These are phyloP conservation scores for Gloeophyllum trabeum DNA, from an alignment of 768 basidiomycete species.

Conservation along the genomic window DNA sequence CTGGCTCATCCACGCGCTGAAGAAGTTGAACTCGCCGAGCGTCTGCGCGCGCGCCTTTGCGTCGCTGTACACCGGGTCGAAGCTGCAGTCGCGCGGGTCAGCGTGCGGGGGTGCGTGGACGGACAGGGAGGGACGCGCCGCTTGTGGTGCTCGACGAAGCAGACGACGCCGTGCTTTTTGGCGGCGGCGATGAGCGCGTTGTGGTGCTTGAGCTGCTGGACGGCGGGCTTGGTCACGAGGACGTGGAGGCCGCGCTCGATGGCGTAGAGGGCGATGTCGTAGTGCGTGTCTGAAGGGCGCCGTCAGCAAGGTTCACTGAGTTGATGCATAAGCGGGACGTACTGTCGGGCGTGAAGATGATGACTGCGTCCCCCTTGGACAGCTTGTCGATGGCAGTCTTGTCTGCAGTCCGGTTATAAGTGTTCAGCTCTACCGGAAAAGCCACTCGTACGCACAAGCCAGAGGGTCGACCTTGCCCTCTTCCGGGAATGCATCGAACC, in stretches of 20 bases:
- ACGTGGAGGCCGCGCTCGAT: slow-evolving; percentile 82
- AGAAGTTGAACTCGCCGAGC: slow-evolving; percentile 91
- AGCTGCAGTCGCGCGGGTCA: slow-evolving; percentile 25
- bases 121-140: slow-evolving; percentile 29
- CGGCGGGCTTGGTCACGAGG: slow-evolving; percentile 88
- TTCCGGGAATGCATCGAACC: slow-evolving; percentile 75
- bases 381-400: slow-evolving; percentile 71
- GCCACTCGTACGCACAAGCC: slow-evolving; percentile 50
- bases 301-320: neutral
- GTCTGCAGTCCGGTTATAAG: slow-evolving; percentile 29
- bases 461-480: slow-evolving; percentile 58
- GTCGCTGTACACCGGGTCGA: slow-evolving; percentile 89
- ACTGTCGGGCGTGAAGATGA: slow-evolving; percentile 92
- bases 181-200: slow-evolving; percentile 67
- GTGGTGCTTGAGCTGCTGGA: slow-evolving; percentile 77
- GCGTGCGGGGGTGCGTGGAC: neutral
- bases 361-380: slow-evolving; percentile 76
- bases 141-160: slow-evolving; percentile 94
- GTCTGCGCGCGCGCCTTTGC: slow-evolving; percentile 66
- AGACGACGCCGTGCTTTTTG: slow-evolving; percentile 68
- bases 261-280: slow-evolving; percentile 76
- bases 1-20: slow-evolving; percentile 96
- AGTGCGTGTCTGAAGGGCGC: slow-evolving; percentile 55
- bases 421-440: slow-evolving; percentile 1
- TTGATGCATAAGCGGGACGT: slow-evolving; percentile 15